Conservation (phyloP, 768 basidiomycete species). For the Crepidotus variabilis region DNA sequence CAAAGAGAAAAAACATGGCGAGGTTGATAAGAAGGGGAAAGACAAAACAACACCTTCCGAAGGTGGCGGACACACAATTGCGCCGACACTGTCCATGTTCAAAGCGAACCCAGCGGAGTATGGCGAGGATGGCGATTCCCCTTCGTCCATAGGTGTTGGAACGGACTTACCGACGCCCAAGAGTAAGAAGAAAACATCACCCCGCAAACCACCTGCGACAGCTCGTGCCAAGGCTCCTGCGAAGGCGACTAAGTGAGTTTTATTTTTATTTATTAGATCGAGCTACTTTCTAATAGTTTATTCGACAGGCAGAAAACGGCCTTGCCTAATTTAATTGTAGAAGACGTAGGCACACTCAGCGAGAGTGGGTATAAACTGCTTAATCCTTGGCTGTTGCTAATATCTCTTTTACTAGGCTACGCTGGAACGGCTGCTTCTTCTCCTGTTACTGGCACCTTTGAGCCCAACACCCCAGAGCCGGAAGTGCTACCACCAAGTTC, state of each 20-base stretch:
- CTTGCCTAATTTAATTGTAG: slow-evolving; percentile 34
- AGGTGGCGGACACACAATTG: slow-evolving; percentile 32
- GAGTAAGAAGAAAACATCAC: slow-evolving; percentile 47
- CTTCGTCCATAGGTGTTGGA: slow-evolving; percentile 17
- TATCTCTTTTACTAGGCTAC: slow-evolving; percentile 37
- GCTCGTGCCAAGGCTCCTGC: slow-evolving; percentile 28
- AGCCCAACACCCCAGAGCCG: slow-evolving; percentile 46
- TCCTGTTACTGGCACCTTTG: slow-evolving; percentile 50
- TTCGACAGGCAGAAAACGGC: slow-evolving; percentile 27
- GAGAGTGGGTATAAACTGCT: slow-evolving; percentile 45
- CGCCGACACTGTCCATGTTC: slow-evolving; percentile 38
- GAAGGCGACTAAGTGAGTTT: slow-evolving; percentile 31
- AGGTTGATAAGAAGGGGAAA: slow-evolving; percentile 45
- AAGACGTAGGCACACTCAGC: slow-evolving; percentile 53
- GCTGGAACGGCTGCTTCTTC: slow-evolving; percentile 74
- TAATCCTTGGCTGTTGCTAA: slow-evolving; percentile 1
- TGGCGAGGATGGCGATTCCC: slow-evolving; percentile 28
- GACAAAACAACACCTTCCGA: slow-evolving; percentile 32
- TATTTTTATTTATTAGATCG: slow-evolving; percentile 2
- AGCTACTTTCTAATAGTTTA: slow-evolving; percentile 8
- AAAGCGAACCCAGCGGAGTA: slow-evolving; percentile 36
- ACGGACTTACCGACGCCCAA: slow-evolving; percentile 30
- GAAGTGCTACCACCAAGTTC: slow-evolving; percentile 36
- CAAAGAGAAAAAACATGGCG: slow-evolving; percentile 45
- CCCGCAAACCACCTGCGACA: slow-evolving; percentile 38